Conservation (phyloP, 2,329 filamentous ascomycete genomes). For the Coniochaeta ligniaria region DNA sequence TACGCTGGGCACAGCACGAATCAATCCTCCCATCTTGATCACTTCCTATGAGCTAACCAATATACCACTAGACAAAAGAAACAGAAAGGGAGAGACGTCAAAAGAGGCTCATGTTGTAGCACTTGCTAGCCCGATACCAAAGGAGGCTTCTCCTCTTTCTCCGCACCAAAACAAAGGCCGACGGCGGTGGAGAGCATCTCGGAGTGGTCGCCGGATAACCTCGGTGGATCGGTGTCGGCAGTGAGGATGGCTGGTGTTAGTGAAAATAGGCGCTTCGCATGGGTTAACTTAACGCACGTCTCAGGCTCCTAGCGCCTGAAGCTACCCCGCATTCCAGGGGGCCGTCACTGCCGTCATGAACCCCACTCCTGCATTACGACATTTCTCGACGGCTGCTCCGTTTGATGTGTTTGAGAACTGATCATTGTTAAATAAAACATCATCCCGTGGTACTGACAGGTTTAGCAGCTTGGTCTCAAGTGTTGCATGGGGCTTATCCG, state of each 20-base stretch:
- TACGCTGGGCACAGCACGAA: slow-evolving; percentile 20
- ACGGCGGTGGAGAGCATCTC: background rate
- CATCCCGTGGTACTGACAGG: no score
- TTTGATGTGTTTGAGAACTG: no score
- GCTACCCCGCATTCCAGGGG: background rate
- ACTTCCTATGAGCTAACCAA: background rate
- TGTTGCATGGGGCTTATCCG: no score
- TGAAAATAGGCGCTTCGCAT: background rate
- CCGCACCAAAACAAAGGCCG: slow-evolving; percentile 1
- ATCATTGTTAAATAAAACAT: no score
- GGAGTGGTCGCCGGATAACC: background rate
- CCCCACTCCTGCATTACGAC: background rate
- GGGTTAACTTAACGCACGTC: background rate
- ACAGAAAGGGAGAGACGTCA: background rate
- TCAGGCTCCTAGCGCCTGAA: background rate
- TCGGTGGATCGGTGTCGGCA: background rate
- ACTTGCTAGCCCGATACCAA: background rate
- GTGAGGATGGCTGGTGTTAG: background rate
- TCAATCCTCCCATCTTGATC: slow-evolving; percentile 13
- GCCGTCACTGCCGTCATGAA: background rate
- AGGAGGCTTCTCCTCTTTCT: background rate
- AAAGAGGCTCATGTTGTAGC: background rate
- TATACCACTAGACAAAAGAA: background rate
- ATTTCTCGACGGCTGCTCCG: no score
- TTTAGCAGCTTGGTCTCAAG: no score